A percentile compares a stretch with the other conserved stretches of the same genome.
phyloP scores from a whole-genome alignment of 768 basidiomycete species.

The Serpula lacrymans region DNA sequence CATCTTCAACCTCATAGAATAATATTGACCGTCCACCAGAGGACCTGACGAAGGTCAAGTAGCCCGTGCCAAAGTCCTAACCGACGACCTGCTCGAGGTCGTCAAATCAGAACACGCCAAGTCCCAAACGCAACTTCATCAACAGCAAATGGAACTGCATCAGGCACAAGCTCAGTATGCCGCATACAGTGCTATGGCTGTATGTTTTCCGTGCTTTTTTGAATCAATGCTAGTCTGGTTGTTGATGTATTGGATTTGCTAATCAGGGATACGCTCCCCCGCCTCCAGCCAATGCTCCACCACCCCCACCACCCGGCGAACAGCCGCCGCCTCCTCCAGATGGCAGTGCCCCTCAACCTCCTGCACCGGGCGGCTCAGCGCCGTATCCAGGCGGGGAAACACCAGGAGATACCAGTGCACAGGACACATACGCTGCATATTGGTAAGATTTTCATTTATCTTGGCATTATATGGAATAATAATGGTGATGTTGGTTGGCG shows the following conservation, averaged over 20 bases:
- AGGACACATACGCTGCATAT: constrained; percentile 56
- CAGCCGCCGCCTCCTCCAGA: constrained; percentile 55
- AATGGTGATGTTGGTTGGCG: constrained; percentile 8
- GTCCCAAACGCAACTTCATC: constrained; percentile 56
- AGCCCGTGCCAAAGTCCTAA: constrained; percentile 79
- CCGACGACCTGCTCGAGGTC: constrained; percentile 88
- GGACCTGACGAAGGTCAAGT: constrained; percentile 90
- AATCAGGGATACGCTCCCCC: constrained; percentile 30
- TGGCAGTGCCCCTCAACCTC: constrained; percentile 30
- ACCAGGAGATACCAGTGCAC: constrained; percentile 35
- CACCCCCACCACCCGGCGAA: constrained; percentile 48
- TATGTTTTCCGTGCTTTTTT: constrained; percentile 32
- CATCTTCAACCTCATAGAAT: constrained; percentile 17
- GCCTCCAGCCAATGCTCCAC: constrained; percentile 31
- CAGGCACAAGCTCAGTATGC: constrained; percentile 82
- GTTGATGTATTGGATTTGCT: constrained; percentile 4
- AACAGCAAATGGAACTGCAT: constrained; percentile 85
- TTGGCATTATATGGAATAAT: background rate
- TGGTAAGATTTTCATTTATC: constrained; percentile 46
- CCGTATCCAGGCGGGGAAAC: constrained; percentile 47
- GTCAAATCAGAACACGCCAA: constrained; percentile 86
- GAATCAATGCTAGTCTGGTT: constrained; percentile 20
- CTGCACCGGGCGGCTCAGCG: constrained; percentile 11
- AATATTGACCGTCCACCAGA: constrained; percentile 10
- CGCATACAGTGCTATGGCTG: constrained; percentile 61